A percentile compares a stretch with the other conserved stretches of the same genome.
phyloP scores from a whole-genome alignment of 495 filamentous ascomycete genomes.

The Annulohypoxylon nitens region DNA sequence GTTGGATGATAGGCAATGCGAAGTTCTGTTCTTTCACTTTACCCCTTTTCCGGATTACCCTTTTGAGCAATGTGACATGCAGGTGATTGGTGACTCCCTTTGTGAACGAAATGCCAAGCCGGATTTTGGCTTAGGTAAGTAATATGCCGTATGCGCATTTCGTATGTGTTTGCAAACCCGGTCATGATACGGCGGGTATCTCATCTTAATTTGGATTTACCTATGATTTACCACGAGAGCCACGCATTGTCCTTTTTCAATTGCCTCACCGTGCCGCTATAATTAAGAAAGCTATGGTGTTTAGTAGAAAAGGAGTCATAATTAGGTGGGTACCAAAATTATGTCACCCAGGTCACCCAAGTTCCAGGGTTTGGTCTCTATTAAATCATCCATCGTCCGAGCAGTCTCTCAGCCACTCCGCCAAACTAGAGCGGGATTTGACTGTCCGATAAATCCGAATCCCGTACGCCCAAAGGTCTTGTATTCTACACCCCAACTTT shows the following conservation, averaged over 20 bases:
- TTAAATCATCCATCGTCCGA: not conserved
- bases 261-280: not conserved
- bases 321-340: constrained; percentile 10
- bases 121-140: not conserved
- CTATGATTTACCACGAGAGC: not conserved
- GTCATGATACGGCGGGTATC: not conserved
- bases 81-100: constrained; percentile 3
- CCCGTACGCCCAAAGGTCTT: not conserved
- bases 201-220: not conserved
- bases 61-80: constrained; percentile 38
- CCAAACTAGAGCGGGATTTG: constrained; percentile 7
- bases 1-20: constrained; percentile 47
- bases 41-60: not conserved
- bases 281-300: not conserved
- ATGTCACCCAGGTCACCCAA: not conserved
- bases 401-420: not conserved
- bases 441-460: constrained; percentile 5
- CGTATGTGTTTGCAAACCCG: not conserved
- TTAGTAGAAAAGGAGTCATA: not conserved
- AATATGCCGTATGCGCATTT: not conserved
- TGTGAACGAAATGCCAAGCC: not conserved
- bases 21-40: constrained; percentile 35
- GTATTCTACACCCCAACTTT: constrained; percentile 14
- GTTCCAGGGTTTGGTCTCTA: not conserved
- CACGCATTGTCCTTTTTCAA: not conserved